Percentiles rank a stretch among this genome's conserved stretches.
phyloP scores from a whole-genome alignment of 2,329 filamentous ascomycete genomes.

The Incumbomyces lentus region DNA sequence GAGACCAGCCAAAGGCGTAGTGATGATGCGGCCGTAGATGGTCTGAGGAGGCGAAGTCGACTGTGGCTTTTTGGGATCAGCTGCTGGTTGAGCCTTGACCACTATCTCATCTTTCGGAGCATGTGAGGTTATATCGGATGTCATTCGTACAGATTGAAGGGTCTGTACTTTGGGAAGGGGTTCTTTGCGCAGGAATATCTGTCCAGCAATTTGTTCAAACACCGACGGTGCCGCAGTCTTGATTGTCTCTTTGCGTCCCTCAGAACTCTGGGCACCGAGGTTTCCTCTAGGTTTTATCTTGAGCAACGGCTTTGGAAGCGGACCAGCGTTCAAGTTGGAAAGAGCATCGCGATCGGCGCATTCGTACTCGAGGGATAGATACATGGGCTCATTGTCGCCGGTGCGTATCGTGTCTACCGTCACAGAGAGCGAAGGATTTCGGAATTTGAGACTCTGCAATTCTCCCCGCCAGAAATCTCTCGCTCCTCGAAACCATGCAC shows the following conservation, averaged over 20 bases:
- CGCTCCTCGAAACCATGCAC: conserved; percentile 31
- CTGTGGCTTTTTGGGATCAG: conserved; percentile 11
- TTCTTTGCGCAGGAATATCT: not conserved
- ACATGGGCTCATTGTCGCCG: conserved; percentile 33
- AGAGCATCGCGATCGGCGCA: conserved; percentile 33
- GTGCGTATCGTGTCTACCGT: conserved; percentile 57
- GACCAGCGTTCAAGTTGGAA: conserved; percentile 20
- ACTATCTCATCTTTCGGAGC: conserved; percentile 4
- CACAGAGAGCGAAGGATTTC: conserved; percentile 81
- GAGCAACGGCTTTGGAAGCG: conserved; percentile 3
- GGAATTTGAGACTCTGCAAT: conserved; percentile 81
- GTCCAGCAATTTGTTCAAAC: not conserved
- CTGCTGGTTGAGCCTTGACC: conserved; percentile 7
- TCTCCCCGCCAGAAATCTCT: conserved; percentile 84
- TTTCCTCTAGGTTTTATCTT: conserved; percentile 1
- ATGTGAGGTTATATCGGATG: conserved; percentile 2
- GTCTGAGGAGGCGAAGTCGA: conserved; percentile 21
- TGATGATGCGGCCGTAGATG: conserved; percentile 26
- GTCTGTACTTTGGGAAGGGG: not conserved
- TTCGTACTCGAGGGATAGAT: conserved; percentile 19
- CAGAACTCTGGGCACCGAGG: not conserved
- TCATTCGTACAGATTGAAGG: not conserved
- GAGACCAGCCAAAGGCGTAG: conserved; percentile 24
- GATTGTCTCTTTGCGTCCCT: not conserved
- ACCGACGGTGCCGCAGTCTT: not conserved